phyloP scores from a whole-genome alignment of 352 stramenopile genomes.

The Phytophthora tubulina region DNA sequence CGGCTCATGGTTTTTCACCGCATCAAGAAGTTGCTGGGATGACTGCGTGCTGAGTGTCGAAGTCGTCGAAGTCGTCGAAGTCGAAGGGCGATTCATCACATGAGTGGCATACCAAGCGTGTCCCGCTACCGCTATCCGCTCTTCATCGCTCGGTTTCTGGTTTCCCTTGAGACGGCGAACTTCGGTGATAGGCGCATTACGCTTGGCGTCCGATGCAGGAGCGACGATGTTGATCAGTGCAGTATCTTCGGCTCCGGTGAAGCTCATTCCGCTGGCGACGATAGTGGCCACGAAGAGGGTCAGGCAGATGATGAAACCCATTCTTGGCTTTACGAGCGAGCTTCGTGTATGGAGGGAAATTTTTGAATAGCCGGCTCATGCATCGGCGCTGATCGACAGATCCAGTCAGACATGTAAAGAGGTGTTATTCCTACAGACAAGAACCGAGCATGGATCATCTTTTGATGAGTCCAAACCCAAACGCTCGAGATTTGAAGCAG shows the following conservation, averaged over 20 bases:
- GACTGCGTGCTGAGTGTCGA: not conserved
- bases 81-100: not conserved
- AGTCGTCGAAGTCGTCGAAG: too few relatives aligned
- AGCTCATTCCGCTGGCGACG: not conserved
- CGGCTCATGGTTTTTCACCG: not conserved
- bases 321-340: too few relatives aligned
- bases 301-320: not conserved
- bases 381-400: too few relatives aligned
- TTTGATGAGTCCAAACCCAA: too few relatives aligned
- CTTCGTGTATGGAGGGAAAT: too few relatives aligned
- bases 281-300: not conserved
- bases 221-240: not conserved
- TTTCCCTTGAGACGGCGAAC: conserved; percentile 6
- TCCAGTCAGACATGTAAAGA: too few relatives aligned
- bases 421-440: too few relatives aligned
- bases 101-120: conserved; percentile 3
- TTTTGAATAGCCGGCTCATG: too few relatives aligned
- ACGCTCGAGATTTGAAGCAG: too few relatives aligned
- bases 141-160: not conserved
- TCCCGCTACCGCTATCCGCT: not conserved
- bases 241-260: not conserved
- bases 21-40: conserved; percentile 5
- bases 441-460: too few relatives aligned
- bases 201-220: not conserved
- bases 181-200: not conserved